Evolutionary conservation across 2,329 filamentous ascomycete genomes (phyloP), one percentile per base, ranked within the genome.

Genomic region (Raffaelea ambrosiae): DNA sequence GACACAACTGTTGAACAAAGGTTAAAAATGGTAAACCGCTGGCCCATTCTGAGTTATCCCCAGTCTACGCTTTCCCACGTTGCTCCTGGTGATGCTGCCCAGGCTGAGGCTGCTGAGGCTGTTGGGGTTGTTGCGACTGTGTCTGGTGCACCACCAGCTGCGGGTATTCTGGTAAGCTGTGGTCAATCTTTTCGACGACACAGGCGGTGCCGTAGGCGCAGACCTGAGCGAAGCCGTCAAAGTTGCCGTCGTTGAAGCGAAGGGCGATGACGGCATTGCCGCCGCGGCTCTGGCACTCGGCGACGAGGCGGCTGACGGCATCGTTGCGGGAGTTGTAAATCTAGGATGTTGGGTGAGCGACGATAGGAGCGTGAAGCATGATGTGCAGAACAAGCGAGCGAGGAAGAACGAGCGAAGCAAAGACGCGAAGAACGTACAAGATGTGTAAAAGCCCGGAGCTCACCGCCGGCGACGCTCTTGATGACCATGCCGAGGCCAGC

Each of bases 121-220:
- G 40, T n/a, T n/a, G n/a, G n/a, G n/a, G n/a, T n/a, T n/a, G n/a
- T n/a, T n/a, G n/a, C n/a, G n/a, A n/a, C n/a, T n/a, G n/a, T n/a
- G n/a, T 33, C 35, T 38, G 14, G 35, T n/a, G 14, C 35, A 38
- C 35, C 16, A 48, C 29, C 47, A 62, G 46, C 53, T 63, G 61
- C 46, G 61, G 57, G 16, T 54, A 54, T 23, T 55, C 58, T 36
- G 55, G 54, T 29, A 54, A 51, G 7, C 44, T 10, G 2, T 47
- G 52, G 31, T 76, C 71, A 48, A 79, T 60, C 65, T 74, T 79
- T 62, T 81, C 76, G 22, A 81, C 67, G 13, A 77, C 54, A 44
- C 71, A 74, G 3, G 77, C 78, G 3, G 77, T 81, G 3, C 78
- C 77, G 57, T 81, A 82, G 1, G 76, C 77, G 51, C 74, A 77